Base-by-base conservation (phyloP, 2,329 filamentous ascomycete genomes). In the Chalaropsis ovoidea region DNA sequence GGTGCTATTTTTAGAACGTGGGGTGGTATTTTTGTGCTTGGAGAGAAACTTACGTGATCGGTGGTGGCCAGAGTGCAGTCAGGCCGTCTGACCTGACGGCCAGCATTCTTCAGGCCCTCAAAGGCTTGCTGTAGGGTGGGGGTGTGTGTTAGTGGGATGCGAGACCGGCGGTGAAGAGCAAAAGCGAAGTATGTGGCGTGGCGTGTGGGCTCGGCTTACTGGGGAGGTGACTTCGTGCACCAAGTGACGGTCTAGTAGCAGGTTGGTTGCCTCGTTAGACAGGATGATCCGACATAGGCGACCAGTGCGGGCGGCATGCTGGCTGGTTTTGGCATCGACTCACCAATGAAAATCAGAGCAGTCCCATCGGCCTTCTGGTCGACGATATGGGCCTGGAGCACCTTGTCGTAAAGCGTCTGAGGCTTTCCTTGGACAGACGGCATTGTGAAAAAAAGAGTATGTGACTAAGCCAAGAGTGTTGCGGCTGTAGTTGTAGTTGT, bases 161-260 rank as follows among this genome's bases (percentile, higher is more conserved):
- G 31, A 31, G 31, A 6, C 31, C 31, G 6, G 6, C 31, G 31
- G 31, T 31, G 31, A 31, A 31, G 31, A 6, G 31, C 31, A 6
- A 6, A 31, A 6, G 31, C 17, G 22, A 45, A 22, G 19, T 17
- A 31, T 35, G 8, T 24, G 6, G 45, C 45, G 31, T 17, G 13
- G 39, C 8, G n/a, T 24, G 13, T 47, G 19, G 64, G 22, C 61
- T 63, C 63, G 68, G 76, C 86, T 74, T 82, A 91, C 88, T 69
- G 94, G 94, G 72, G 93, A 96, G 72, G 94, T 99, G 75, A 99
- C 94, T 81, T 99, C 94, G 76, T 99, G 94, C 69, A 97, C 92
- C 69, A 99, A 82, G 81, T 99, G 94, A 76, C 94, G 85, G 78
- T 95, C 90, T 92, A 62, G 11, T 24, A 65, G 19, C 22, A 22